A percentile compares a stretch with the other conserved stretches of the same genome.
Evolutionary conservation across 2,329 filamentous ascomycete species (phyloP).

Genomic region (Apiospora koreana): DNA sequence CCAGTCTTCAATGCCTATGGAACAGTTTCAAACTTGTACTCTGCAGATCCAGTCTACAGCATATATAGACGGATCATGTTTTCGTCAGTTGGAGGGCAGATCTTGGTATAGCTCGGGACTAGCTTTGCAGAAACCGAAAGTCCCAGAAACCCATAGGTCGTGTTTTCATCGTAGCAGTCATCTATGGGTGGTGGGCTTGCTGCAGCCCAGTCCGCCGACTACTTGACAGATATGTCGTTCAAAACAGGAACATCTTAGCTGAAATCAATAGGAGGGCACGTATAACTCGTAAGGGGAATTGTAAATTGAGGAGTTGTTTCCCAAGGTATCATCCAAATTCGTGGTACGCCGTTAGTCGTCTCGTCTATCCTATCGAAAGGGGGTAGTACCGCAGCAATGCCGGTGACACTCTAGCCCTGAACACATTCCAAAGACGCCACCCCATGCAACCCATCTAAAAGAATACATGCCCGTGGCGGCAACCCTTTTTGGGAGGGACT

Average conservation of each 20-base stretch:
- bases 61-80: neutral
- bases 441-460: slow-evolving; percentile 11
- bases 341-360: neutral
- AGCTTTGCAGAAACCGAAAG: neutral
- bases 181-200: neutral
- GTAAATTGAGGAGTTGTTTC: neutral
- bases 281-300: neutral
- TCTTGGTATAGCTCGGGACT: neutral
- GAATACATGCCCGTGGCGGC: slow-evolving; percentile 1
- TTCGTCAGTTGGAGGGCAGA: neutral
- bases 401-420: neutral
- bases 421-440: neutral
- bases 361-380: slow-evolving; percentile 2
- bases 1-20: neutral
- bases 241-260: neutral
- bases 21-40: neutral
- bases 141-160: neutral
- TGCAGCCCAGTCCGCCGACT: neutral
- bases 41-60: too few relatives aligned
- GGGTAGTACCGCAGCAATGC: neutral
- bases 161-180: neutral
- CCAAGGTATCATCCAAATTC: neutral
- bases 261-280: neutral
- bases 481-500: neutral
- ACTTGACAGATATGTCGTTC: neutral